phyloP scores from a whole-genome alignment of 1,139 yeast species.

The Suhomyces ambrosiae region DNA sequence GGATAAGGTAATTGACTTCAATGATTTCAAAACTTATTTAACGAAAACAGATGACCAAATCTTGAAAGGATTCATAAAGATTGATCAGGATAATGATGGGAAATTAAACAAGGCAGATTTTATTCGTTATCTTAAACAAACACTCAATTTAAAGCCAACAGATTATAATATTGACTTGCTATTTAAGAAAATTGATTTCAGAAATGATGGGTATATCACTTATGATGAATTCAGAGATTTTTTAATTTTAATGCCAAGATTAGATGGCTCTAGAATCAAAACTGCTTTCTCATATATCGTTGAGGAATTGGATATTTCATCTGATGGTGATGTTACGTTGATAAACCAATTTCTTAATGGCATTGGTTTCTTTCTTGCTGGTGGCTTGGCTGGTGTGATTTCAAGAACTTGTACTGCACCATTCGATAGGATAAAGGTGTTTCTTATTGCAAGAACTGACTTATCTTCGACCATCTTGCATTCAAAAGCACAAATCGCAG shows the following conservation, averaged over 20 bases:
- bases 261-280: conserved; percentile 65
- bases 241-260: conserved; percentile 76
- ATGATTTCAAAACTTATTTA: conserved; percentile 64
- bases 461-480: conserved; percentile 67
- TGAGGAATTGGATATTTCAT: conserved; percentile 76
- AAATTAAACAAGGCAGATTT: conserved; percentile 67
- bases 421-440: conserved; percentile 90
- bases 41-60: conserved; percentile 69
- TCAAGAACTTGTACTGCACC: conserved; percentile 99
- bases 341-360: conserved; percentile 80
- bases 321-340: conserved; percentile 91
- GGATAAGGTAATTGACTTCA: conserved; percentile 58
- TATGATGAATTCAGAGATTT: conserved; percentile 87
- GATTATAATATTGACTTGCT: conserved; percentile 58
- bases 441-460: conserved; percentile 89
- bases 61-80: conserved; percentile 62
- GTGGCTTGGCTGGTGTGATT: conserved; percentile 93
- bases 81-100: conserved; percentile 81
- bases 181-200: conserved; percentile 60
- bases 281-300: conserved; percentile 82
- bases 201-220: conserved; percentile 70
- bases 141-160: conserved; percentile 56
- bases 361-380: conserved; percentile 87
- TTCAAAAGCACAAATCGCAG: conserved; percentile 53
- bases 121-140: conserved; percentile 56